Percentiles rank a stretch among this genome's conserved stretches.
Conservation (phyloP, 2,329 filamentous ascomycete species). For the Alternaria tenuissima region DNA sequence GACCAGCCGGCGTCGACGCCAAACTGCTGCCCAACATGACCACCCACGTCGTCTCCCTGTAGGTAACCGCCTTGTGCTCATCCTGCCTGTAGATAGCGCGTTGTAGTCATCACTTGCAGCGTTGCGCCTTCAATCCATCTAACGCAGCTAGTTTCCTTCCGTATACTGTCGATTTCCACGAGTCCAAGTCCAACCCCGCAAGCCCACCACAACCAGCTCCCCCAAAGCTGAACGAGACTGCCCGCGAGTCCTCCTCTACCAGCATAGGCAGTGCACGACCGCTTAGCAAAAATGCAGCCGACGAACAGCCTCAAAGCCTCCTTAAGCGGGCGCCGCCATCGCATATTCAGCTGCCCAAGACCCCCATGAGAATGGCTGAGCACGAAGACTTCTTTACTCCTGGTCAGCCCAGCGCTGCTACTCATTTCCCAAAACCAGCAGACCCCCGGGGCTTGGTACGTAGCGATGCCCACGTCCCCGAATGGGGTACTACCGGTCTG, state of each 20-base stretch:
- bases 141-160: slow-evolving; percentile 77
- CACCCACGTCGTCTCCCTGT: slow-evolving; percentile 67
- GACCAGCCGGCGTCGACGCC: slow-evolving; percentile 12
- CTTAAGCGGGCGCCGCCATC: slow-evolving; percentile 45
- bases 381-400: slow-evolving; percentile 59
- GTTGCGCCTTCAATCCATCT: slow-evolving; percentile 11
- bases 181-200: slow-evolving; percentile 54
- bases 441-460: slow-evolving; percentile 67
- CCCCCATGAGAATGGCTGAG: slow-evolving; percentile 51
- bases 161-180: slow-evolving; percentile 85
- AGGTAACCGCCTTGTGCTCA: slow-evolving; percentile 42
- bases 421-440: slow-evolving; percentile 62
- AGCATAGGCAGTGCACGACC: slow-evolving; percentile 14
- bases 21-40: slow-evolving; percentile 57
- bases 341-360: slow-evolving; percentile 48
- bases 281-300: slow-evolving; percentile 19
- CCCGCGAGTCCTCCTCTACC: slow-evolving; percentile 58
- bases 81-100: neutral
- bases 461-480: slow-evolving; percentile 76
- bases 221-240: slow-evolving; percentile 49
- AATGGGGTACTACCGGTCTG: slow-evolving; percentile 73
- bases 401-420: slow-evolving; percentile 53
- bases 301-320: slow-evolving; percentile 49
- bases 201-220: slow-evolving; percentile 33
- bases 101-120: neutral